phyloP scores from a whole-genome alignment of 225 moss, liverwort and hornwort genomes.

The Sphagnum tenellum region DNA sequence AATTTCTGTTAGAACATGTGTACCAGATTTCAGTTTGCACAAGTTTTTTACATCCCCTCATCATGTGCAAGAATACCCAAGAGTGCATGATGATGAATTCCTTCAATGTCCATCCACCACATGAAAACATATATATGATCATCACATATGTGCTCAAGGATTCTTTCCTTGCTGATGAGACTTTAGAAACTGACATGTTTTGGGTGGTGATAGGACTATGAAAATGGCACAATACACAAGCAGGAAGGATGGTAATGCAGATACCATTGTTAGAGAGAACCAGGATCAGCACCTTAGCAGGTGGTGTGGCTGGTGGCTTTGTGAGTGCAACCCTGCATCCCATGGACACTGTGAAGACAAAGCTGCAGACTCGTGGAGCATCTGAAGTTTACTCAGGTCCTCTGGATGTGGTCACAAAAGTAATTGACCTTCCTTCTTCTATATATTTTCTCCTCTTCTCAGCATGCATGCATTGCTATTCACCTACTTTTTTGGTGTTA shows the following conservation, averaged over 20 bases:
- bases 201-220: slow-evolving; percentile 19
- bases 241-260: slow-evolving; percentile 31
- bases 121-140: neutral
- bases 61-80: neutral
- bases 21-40: too few species aligned
- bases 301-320: slow-evolving; percentile 74
- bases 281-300: slow-evolving; percentile 76
- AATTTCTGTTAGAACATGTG: too few species aligned
- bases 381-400: slow-evolving; percentile 67
- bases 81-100: neutral
- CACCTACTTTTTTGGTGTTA: too few species aligned
- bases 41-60: too few species aligned
- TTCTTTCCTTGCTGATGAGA: slow-evolving; percentile 4
- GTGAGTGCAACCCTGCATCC: slow-evolving; percentile 72
- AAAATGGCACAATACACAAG: slow-evolving; percentile 25
- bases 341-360: slow-evolving; percentile 78
- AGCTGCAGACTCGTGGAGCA: slow-evolving; percentile 69
- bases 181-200: neutral
- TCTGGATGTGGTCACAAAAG: slow-evolving; percentile 65
- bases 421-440: neutral
- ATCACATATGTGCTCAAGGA: neutral
- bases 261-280: slow-evolving; percentile 58
- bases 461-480: too few species aligned
- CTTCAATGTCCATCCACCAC: neutral
- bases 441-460: too few species aligned